phyloP scores from a whole-genome alignment of 768 basidiomycete genomes.

The Phaeotremella fagi region DNA sequence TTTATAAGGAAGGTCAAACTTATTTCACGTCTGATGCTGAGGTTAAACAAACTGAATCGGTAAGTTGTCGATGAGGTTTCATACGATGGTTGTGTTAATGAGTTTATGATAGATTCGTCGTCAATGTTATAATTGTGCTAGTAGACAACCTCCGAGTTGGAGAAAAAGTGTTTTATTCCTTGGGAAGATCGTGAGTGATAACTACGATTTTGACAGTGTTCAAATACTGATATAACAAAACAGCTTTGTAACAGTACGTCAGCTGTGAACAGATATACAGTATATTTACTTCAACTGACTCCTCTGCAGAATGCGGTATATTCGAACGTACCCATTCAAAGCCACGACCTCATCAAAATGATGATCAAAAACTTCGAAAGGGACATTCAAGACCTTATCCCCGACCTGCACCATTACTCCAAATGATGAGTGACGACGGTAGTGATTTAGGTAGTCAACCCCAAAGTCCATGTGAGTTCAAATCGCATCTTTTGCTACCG shows the following conservation, averaged over 20 bases:
- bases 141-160: slow-evolving; percentile 16
- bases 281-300: background rate
- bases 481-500: background rate
- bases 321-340: slow-evolving; percentile 15
- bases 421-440: slow-evolving; percentile 11
- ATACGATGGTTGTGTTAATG: background rate
- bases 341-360: slow-evolving; percentile 15
- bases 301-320: slow-evolving; percentile 3
- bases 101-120: slow-evolving; percentile 5
- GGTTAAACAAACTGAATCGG: slow-evolving; percentile 14
- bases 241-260: slow-evolving; percentile 16
- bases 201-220: background rate
- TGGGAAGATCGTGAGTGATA: slow-evolving; percentile 16
- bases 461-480: slow-evolving; percentile 5
- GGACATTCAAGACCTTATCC: background rate
- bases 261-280: background rate
- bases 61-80: slow-evolving; percentile 1
- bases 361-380: slow-evolving; percentile 16
- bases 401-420: slow-evolving; percentile 3
- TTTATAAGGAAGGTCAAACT: background rate
- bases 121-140: slow-evolving; percentile 10
- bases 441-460: slow-evolving; percentile 6
- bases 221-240: background rate
- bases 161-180: slow-evolving; percentile 7
- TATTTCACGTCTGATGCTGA: slow-evolving; percentile 14